A percentile compares a stretch with the other conserved stretches of the same genome.
Conservation (phyloP, 2,329 filamentous ascomycete genomes). For the Amauroascus niger region DNA sequence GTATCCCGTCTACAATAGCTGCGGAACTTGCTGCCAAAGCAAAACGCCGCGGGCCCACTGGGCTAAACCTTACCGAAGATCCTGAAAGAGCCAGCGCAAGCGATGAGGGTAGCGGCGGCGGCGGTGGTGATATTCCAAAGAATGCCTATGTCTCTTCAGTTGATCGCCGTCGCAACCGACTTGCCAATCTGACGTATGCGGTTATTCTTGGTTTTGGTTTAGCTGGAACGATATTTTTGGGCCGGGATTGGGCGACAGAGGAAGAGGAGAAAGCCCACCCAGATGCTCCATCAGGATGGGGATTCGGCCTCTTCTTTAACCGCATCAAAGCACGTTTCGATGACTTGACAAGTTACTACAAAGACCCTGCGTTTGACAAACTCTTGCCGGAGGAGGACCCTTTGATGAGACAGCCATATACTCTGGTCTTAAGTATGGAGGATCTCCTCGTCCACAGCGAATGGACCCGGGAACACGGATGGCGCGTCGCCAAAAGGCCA, state of each 20-base stretch:
- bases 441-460: conserved; percentile 91
- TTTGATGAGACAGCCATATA: conserved; percentile 75
- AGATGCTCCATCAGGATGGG: conserved; percentile 73
- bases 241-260: conserved; percentile 72
- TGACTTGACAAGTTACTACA: conserved; percentile 81
- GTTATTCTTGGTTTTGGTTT: conserved; percentile 48
- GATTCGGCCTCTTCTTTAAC: conserved; percentile 63
- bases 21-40: conserved; percentile 53
- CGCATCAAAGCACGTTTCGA: conserved; percentile 65
- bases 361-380: conserved; percentile 89
- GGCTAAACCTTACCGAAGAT: conserved; percentile 47
- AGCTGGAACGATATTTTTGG: conserved; percentile 61
- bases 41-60: conserved; percentile 28
- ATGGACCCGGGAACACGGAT: conserved; percentile 88
- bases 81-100: conserved; percentile 31
- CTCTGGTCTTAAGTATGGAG: conserved; percentile 82
- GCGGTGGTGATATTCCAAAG: conserved; percentile 56
- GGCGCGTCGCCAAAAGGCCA: conserved; percentile 88
- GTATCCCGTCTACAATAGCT: conserved; percentile 83
- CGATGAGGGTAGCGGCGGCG: conserved; percentile 42
- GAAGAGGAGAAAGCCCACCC: conserved; percentile 61
- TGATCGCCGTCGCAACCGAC: conserved; percentile 66
- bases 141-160: conserved; percentile 83
- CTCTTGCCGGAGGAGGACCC: conserved; percentile 67
- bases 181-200: conserved; percentile 66